These are phyloP conservation scores for Straminergon stramineum DNA, from an alignment of 225 moss, liverwort and hornwort genomes.

Conservation along the genomic window DNA sequence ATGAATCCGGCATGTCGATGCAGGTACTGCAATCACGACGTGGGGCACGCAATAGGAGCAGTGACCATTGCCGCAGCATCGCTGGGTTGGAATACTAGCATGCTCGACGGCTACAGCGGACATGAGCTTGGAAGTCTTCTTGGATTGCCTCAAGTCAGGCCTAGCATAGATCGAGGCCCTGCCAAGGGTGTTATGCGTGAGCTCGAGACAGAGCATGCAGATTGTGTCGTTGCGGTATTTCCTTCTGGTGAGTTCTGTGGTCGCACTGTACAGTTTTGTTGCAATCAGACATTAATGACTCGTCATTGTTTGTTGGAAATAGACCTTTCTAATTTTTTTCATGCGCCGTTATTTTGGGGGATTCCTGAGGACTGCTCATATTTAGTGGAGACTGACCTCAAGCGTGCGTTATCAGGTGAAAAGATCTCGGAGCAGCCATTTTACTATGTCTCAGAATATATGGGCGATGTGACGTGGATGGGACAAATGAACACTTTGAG, in stretches of 20 bases:
- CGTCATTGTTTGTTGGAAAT: not conserved
- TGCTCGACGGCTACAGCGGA: constrained; percentile 56
- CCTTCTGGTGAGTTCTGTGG: constrained; percentile 39
- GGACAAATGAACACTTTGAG: constrained; percentile 54
- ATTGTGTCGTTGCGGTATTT: constrained; percentile 60
- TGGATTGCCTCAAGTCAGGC: constrained; percentile 34
- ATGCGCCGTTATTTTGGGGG: not conserved
- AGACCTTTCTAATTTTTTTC: not conserved
- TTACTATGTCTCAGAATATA: constrained; percentile 10
- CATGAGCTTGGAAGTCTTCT: constrained; percentile 41
- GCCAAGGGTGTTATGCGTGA: constrained; percentile 45
- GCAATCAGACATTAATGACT: not conserved
- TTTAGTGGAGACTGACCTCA: not conserved
- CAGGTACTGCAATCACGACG: constrained; percentile 89
- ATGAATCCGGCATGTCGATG: constrained; percentile 14
- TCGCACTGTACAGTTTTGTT: not conserved
- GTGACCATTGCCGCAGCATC: constrained; percentile 55
- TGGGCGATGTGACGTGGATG: constrained; percentile 35
- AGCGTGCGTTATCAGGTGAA: constrained; percentile 18
- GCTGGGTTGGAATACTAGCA: constrained; percentile 67
- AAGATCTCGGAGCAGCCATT: constrained; percentile 21
- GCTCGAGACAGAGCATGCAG: constrained; percentile 66
- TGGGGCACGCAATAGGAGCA: constrained; percentile 81
- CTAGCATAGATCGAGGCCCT: constrained; percentile 18
- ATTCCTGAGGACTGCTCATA: not conserved